Conservation (phyloP, 768 basidiomycete species). For the Mycena vulgaris region DNA sequence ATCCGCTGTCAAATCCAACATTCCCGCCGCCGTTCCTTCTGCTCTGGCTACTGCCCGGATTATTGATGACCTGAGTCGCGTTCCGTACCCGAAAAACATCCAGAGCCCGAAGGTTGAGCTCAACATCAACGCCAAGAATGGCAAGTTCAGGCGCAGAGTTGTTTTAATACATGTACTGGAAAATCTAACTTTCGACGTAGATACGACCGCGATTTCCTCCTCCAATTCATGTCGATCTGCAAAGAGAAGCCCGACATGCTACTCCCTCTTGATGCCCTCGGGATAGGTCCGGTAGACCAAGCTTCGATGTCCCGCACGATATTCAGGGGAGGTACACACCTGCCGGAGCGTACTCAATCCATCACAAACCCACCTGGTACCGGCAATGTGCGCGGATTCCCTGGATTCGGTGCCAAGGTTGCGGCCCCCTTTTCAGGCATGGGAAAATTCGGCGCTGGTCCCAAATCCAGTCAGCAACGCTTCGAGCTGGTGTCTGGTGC, state of each 20-base stretch:
- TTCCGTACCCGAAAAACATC: constrained; percentile 88
- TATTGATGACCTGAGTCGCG: constrained; percentile 84
- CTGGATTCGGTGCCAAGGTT: constrained; percentile 64
- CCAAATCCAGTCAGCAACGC: constrained; percentile 81
- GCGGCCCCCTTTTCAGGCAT: constrained; percentile 62
- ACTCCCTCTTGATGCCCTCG: constrained; percentile 91
- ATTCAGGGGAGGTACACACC: constrained; percentile 76
- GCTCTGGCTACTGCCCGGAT: constrained; percentile 86
- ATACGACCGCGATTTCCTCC: constrained; percentile 97
- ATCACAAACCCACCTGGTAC: constrained; percentile 44
- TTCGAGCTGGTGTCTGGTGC: constrained; percentile 61
- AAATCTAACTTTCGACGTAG: constrained; percentile 53
- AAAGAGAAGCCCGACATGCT: constrained; percentile 95
- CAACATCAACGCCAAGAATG: constrained; percentile 86
- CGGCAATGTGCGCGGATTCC: constrained; percentile 54
- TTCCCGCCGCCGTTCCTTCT: constrained; percentile 68
- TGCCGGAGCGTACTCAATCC: constrained; percentile 60
- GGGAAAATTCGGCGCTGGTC: constrained; percentile 75
- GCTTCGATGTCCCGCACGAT: constrained; percentile 66
- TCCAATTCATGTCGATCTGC: constrained; percentile 97
- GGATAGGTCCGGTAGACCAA: constrained; percentile 85
- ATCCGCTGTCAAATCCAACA: constrained; percentile 59
- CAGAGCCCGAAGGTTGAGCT: constrained; percentile 88
- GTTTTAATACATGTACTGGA: neutral
- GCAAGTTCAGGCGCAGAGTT: constrained; percentile 83